Conservation (phyloP, 1,284 basidiomycete genomes). For the Phylloboletellus chloephorus region DNA sequence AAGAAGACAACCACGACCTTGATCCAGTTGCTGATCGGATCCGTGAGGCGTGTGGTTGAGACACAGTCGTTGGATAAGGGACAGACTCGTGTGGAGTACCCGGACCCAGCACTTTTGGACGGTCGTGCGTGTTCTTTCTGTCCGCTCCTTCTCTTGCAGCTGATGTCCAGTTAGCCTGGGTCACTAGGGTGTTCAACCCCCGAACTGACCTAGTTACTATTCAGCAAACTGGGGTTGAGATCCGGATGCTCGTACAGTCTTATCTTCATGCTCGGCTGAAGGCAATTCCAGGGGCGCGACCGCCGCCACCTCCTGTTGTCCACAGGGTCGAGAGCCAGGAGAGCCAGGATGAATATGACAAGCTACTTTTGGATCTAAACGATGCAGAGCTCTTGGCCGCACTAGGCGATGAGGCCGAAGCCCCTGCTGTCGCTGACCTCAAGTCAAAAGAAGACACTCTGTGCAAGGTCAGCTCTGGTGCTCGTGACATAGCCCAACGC, state of each 20-base stretch:
- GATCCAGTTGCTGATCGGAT: slow-evolving; percentile 54
- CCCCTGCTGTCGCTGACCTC: slow-evolving; percentile 24
- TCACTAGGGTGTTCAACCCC: slow-evolving; percentile 52
- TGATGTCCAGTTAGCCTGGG: slow-evolving; percentile 49
- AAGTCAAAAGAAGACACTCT: slow-evolving; percentile 39
- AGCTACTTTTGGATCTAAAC: slow-evolving; percentile 51
- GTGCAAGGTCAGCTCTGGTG: slow-evolving; percentile 35
- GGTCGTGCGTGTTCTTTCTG: slow-evolving; percentile 43
- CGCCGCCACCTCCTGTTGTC: slow-evolving; percentile 30
- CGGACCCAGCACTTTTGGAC: slow-evolving; percentile 60
- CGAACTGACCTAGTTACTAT: slow-evolving; percentile 32
- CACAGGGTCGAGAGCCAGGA: slow-evolving; percentile 48
- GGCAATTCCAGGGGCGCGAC: slow-evolving; percentile 45
- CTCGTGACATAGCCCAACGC: neutral
- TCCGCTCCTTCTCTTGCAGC: slow-evolving; percentile 2
- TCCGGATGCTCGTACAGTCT: slow-evolving; percentile 45
- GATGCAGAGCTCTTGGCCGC: slow-evolving; percentile 54
- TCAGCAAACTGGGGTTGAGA: slow-evolving; percentile 29
- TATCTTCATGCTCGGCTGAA: slow-evolving; percentile 59
- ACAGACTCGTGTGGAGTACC: slow-evolving; percentile 42
- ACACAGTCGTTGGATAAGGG: slow-evolving; percentile 41
- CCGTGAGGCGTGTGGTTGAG: slow-evolving; percentile 57
- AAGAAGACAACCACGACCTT: slow-evolving; percentile 28
- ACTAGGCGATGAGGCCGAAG: slow-evolving; percentile 38
- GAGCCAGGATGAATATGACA: slow-evolving; percentile 70